A percentile compares a stretch with the other conserved stretches of the same genome.
phyloP scores from a whole-genome alignment of 768 basidiomycete species.

The Lentinula guzmanii region DNA sequence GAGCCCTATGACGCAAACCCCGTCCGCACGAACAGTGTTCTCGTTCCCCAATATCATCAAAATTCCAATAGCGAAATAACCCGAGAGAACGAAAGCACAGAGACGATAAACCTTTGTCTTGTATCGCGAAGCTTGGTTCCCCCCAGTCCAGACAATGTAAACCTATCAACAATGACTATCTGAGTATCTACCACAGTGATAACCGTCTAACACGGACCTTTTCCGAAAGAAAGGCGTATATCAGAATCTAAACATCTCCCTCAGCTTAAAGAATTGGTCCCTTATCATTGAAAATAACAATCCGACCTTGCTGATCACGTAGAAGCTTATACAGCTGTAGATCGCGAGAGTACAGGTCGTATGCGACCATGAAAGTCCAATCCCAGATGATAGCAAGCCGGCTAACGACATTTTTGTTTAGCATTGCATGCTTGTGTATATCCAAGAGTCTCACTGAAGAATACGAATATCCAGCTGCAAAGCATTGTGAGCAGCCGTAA shows the following conservation, averaged over 20 bases:
- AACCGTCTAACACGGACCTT: background rate
- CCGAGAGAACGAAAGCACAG: background rate
- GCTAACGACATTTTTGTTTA: background rate
- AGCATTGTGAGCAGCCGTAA: background rate
- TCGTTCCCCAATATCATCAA: conserved; percentile 3
- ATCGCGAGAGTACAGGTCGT: background rate
- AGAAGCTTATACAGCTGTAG: conserved; percentile 1
- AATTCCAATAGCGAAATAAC: background rate
- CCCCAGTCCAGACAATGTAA: conserved; percentile 6
- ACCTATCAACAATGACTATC: background rate
- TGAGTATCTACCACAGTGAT: too few species aligned
- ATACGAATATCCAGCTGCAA: conserved; percentile 3
- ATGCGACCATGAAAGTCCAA: conserved; percentile 2
- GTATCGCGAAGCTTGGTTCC: conserved; percentile 1
- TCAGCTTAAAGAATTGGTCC: background rate
- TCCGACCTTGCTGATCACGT: conserved; percentile 4
- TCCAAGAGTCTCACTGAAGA: background rate
- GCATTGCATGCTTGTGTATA: too few species aligned
- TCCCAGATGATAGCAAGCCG: background rate
- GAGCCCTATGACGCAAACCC: conserved; percentile 1
- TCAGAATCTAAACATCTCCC: background rate
- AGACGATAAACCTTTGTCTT: conserved; percentile 2
- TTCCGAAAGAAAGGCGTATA: conserved; percentile 6
- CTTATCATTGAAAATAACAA: background rate
- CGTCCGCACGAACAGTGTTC: background rate